Evolutionary conservation across 2,329 filamentous ascomycete genomes (phyloP).

Genomic region (Cladosporium sp.): DNA sequence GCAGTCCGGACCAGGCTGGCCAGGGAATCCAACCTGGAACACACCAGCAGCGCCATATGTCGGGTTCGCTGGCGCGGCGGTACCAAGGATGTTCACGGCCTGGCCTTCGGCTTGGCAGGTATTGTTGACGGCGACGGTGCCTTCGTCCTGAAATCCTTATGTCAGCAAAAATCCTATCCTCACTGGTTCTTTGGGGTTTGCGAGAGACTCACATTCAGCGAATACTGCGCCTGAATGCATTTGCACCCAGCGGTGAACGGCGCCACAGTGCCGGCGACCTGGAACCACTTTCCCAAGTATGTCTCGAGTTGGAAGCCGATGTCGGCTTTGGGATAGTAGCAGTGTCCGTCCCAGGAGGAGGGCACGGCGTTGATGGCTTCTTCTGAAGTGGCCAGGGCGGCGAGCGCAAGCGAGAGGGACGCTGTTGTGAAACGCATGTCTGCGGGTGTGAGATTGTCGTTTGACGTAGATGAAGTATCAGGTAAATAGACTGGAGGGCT

Average conservation of each 20-base stretch:
- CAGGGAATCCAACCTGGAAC: constrained; percentile 27
- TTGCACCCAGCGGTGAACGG: constrained; percentile 28
- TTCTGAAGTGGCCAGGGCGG: constrained; percentile 10
- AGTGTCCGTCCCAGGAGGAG: constrained; percentile 27
- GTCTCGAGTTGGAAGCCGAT: constrained; percentile 25
- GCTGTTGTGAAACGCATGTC: constrained; percentile 15
- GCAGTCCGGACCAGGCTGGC: constrained; percentile 26
- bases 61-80: constrained; percentile 25
- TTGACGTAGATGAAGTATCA: neutral
- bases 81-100: constrained; percentile 26
- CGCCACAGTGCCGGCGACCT: constrained; percentile 28
- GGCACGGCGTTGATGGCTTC: constrained; percentile 18
- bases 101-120: constrained; percentile 25
- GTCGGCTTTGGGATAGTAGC: constrained; percentile 29
- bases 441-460: neutral
- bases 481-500: neutral
- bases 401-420: constrained; percentile 11
- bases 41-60: constrained; percentile 28
- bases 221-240: constrained; percentile 28
- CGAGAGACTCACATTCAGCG: constrained; percentile 23
- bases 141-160: constrained; percentile 23
- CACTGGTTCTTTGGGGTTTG: neutral
- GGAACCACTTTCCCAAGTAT: constrained; percentile 31
- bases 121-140: constrained; percentile 29
- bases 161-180: neutral